These are phyloP conservation scores for Xylariaceae sp. DNA, from an alignment of 2,329 filamentous ascomycete species.

Conservation along the genomic window DNA sequence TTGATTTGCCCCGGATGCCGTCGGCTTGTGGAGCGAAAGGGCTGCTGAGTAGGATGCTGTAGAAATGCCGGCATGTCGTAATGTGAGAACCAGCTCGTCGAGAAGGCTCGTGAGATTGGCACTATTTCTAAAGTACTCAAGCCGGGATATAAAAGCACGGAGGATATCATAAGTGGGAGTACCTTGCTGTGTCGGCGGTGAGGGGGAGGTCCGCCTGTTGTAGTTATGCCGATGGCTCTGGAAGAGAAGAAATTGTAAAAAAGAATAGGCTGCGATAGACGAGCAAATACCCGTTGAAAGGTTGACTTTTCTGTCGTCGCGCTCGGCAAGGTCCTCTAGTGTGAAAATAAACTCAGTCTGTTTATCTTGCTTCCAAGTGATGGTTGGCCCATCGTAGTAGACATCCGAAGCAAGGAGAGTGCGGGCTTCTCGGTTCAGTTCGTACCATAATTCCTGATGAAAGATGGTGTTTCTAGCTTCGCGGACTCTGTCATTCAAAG, in stretches of 20 bases:
- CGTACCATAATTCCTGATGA: constrained; percentile 87
- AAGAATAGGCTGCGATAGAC: constrained; percentile 69
- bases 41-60: constrained; percentile 51
- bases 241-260: constrained; percentile 76
- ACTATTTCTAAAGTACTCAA: constrained; percentile 51
- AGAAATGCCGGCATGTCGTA: constrained; percentile 54
- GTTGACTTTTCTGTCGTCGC: constrained; percentile 42
- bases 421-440: constrained; percentile 82
- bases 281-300: constrained; percentile 52
- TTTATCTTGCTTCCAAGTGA: constrained; percentile 61
- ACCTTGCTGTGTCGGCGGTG: constrained; percentile 46
- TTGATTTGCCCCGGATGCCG: constrained; percentile 31
- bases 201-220: constrained; percentile 67
- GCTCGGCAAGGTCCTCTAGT: constrained; percentile 65
- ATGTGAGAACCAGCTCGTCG: constrained; percentile 49
- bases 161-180: constrained; percentile 55
- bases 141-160: constrained; percentile 57
- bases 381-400: constrained; percentile 61
- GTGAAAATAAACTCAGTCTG: constrained; percentile 69
- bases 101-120: constrained; percentile 49
- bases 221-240: constrained; percentile 81
- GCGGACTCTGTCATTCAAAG: constrained; percentile 71
- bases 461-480: constrained; percentile 80
- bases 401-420: constrained; percentile 74
- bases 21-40: constrained; percentile 42